Evolutionary conservation across 1,284 basidiomycete species (phyloP).

Genomic region (Phellinidium pouzarii): DNA sequence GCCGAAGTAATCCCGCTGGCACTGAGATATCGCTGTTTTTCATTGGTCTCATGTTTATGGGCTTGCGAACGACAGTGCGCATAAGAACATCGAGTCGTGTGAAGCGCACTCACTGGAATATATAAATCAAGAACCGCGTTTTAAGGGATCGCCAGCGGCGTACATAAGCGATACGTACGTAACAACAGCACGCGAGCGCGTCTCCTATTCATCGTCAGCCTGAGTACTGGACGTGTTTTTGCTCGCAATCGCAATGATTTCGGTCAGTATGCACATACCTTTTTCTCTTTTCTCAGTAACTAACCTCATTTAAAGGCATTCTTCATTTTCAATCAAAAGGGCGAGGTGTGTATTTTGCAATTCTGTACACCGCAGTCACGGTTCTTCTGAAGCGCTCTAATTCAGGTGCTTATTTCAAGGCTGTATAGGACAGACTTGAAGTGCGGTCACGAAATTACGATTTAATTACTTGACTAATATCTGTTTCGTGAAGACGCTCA

Average conservation of each 20-base stretch:
- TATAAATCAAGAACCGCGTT: no score
- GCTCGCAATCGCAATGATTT: constrained; percentile 28
- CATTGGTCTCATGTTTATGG: no score
- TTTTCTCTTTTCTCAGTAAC: neutral
- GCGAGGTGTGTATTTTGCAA: constrained; percentile 59
- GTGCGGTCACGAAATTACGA: constrained; percentile 38
- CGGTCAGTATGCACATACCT: constrained; percentile 23
- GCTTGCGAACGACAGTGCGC: no score
- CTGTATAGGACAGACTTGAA: constrained; percentile 92
- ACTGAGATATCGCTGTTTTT: no score
- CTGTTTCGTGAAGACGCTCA: constrained; percentile 61
- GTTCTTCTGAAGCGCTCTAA: constrained; percentile 9
- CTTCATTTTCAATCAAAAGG: constrained; percentile 98
- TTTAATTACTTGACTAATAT: constrained; percentile 17
- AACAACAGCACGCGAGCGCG: no score
- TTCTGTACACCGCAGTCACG: neutral
- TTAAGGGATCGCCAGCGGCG: no score
- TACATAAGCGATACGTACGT: no score
- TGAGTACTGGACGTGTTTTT: constrained; percentile 17
- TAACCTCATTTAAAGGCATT: constrained; percentile 58
- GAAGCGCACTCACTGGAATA: no score
- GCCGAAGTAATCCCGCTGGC: no score
- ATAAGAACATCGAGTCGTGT: no score
- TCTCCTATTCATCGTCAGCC: constrained; percentile 3
- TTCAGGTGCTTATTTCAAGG: constrained; percentile 86